phyloP scores from a whole-genome alignment of 495 filamentous ascomycete species.

The Aspergillus incahuasiensis region DNA sequence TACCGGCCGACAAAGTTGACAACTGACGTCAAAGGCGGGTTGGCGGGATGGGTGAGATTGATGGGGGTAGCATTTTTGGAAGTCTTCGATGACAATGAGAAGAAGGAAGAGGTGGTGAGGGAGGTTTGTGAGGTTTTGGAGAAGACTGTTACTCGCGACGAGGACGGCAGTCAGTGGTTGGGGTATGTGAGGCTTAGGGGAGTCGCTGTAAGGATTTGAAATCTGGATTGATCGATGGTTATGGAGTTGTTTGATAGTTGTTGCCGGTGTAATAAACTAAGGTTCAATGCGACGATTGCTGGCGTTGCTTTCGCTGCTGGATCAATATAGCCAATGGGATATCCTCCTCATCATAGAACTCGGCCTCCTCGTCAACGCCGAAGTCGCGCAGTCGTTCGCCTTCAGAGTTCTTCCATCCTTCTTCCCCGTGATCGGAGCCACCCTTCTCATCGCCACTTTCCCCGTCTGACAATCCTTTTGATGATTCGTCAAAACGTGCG shows the following conservation, averaged over 20 bases:
- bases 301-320: conserved; percentile 21
- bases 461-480: conserved; percentile 20
- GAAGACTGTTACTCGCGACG: conserved; percentile 42
- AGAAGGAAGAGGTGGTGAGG: conserved; percentile 49
- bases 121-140: conserved; percentile 57
- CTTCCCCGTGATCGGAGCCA: conserved; percentile 46
- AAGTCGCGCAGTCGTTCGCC: conserved; percentile 85
- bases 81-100: conserved; percentile 41
- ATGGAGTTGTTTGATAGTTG: neutral
- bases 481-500: conserved; percentile 37
- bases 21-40: conserved; percentile 46
- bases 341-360: conserved; percentile 77
- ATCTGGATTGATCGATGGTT: neutral
- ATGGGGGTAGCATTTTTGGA: conserved; percentile 58
- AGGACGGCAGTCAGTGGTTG: conserved; percentile 57
- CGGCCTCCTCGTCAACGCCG: conserved; percentile 80
- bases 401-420: conserved; percentile 77
- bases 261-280: neutral
- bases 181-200: conserved; percentile 71
- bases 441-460: conserved; percentile 17
- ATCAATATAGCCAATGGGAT: conserved; percentile 59
- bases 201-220: conserved; percentile 45
- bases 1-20: conserved; percentile 62
- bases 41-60: conserved; percentile 68
- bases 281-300: neutral